Evolutionary conservation across 495 filamentous ascomycete genomes (phyloP).

Genomic region (Tuber calosporum): DNA sequence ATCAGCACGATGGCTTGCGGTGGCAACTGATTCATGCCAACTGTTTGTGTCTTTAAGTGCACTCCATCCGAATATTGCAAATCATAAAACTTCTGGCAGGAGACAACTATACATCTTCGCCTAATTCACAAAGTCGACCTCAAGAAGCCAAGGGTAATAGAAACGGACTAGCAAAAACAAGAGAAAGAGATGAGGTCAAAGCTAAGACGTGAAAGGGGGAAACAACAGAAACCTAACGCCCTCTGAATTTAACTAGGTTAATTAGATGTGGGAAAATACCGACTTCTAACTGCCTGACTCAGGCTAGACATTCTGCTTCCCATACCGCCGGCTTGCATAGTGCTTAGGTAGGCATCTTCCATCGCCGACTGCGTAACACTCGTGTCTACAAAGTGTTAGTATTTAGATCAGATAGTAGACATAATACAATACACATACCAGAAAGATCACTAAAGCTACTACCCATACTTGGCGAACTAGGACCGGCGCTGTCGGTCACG

Average conservation of each 20-base stretch:
- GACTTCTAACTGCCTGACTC: constrained; percentile 50
- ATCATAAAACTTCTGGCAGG: neutral
- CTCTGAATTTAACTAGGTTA: constrained; percentile 12
- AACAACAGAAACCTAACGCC: neutral
- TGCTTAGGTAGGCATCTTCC: constrained; percentile 85
- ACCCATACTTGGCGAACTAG: constrained; percentile 79
- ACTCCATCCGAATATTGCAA: neutral
- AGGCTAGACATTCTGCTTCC: constrained; percentile 86
- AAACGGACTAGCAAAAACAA: neutral
- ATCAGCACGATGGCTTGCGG: neutral
- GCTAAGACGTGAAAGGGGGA: neutral
- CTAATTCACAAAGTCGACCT: neutral
- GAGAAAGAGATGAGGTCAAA: neutral
- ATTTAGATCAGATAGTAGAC: constrained; percentile 15
- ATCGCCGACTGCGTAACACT: constrained; percentile 90
- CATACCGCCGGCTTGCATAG: constrained; percentile 76
- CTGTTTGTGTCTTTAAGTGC: neutral
- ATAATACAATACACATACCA: constrained; percentile 51
- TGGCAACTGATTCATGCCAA: neutral
- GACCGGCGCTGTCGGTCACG: constrained; percentile 32
- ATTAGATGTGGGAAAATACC: constrained; percentile 37
- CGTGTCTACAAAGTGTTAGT: constrained; percentile 54
- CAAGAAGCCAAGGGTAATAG: constrained; percentile 1
- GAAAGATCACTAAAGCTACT: constrained; percentile 97
- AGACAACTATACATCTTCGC: neutral